phyloP scores from a whole-genome alignment of 108 stramenopile genomes.

The Nannochloropsis granulata region DNA sequence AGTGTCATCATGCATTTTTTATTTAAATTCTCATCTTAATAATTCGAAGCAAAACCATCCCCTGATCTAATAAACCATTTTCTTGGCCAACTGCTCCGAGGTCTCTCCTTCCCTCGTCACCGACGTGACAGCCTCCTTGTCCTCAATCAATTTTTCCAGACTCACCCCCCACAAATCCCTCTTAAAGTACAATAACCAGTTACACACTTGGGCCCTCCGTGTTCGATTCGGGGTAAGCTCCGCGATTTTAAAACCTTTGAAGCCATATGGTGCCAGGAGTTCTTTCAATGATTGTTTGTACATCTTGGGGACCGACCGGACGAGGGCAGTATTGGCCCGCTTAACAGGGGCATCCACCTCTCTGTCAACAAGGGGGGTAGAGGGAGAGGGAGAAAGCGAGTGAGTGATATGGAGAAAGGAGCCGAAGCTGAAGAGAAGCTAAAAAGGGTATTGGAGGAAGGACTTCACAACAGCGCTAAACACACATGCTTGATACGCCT shows the following conservation, averaged over 20 bases:
- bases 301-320: constrained; percentile 53
- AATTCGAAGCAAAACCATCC: too few species aligned
- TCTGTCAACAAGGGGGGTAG: neutral
- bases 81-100: neutral
- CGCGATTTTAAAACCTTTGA: constrained; percentile 56
- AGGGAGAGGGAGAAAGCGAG: neutral
- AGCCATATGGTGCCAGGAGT: constrained; percentile 56
- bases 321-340: constrained; percentile 48
- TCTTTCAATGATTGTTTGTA: constrained; percentile 62
- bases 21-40: too few species aligned
- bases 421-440: too few species aligned
- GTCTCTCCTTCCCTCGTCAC: neutral
- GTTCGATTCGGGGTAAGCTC: constrained; percentile 92
- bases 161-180: constrained; percentile 70
- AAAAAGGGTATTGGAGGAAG: too few species aligned
- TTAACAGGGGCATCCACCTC: constrained; percentile 61
- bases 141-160: constrained; percentile 54
- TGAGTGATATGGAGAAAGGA: too few species aligned
- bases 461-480: too few species aligned
- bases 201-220: constrained; percentile 73
- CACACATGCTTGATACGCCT: too few species aligned
- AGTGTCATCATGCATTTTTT: too few species aligned
- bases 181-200: constrained; percentile 70
- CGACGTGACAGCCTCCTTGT: neutral
- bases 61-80: neutral